phyloP scores from a whole-genome alignment of 805 yeast genomes.

The Candida silvicultrix region DNA sequence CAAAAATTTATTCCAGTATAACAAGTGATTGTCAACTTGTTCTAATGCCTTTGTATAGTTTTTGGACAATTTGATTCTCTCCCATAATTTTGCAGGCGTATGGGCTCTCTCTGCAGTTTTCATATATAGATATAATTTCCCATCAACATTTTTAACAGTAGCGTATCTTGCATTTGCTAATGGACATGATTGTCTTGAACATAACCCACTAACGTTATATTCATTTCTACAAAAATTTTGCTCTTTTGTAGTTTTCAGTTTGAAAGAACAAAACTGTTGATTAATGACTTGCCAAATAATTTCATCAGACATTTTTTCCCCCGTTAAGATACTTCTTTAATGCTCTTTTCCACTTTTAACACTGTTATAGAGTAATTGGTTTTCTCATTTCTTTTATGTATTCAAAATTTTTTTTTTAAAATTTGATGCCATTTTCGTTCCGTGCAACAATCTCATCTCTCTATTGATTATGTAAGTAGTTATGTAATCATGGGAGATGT shows the following conservation, averaged over 20 bases:
- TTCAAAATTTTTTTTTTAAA: too few species aligned
- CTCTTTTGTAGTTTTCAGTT: constrained; percentile 79
- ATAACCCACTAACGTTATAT: constrained; percentile 91
- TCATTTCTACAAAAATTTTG: constrained; percentile 95
- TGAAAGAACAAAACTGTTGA: constrained; percentile 93
- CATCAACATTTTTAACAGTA: constrained; percentile 75
- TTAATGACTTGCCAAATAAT: constrained; percentile 97
- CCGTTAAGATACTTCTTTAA: too few species aligned
- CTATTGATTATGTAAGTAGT: too few species aligned
- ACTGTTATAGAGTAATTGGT: too few species aligned
- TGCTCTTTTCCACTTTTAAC: not conserved
- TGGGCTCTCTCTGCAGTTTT: constrained; percentile 98
- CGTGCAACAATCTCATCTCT: too few species aligned
- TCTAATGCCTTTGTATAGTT: constrained; percentile 82
- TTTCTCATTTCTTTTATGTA: too few species aligned
- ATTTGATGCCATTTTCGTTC: too few species aligned
- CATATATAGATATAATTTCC: constrained; percentile 80
- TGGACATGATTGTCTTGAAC: constrained; percentile 93
- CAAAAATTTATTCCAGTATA: constrained; percentile 90
- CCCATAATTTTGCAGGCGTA: constrained; percentile 93
- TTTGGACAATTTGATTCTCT: constrained; percentile 82
- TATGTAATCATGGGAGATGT: too few species aligned
- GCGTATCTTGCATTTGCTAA: constrained; percentile 91
- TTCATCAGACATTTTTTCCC: constrained; percentile 4
- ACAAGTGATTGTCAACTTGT: constrained; percentile 81